Evolutionary conservation across 139 green algal species (phyloP), one percentile per base, ranked within the genome.

Genomic region (Chlamydomonas incerta): DNA sequence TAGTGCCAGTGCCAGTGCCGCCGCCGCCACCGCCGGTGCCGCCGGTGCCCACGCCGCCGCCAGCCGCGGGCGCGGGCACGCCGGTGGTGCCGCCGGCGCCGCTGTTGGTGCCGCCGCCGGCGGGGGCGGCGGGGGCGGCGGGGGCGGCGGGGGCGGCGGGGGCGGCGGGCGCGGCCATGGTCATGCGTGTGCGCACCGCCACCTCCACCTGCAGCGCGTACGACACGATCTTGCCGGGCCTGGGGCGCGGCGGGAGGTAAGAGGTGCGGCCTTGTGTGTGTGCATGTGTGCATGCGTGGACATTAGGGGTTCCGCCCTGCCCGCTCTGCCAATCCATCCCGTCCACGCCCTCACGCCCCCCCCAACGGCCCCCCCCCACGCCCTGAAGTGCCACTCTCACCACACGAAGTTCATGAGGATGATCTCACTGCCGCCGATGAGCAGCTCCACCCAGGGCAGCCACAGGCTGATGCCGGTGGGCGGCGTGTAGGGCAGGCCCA

Each of bases 361-460:
- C 50, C 50, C 50, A 10, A 20, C 14, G 11, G 14, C 50, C 50
- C 50, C 50, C 50, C 50, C 10, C 50, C 50, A n/a, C 50, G 11
- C 50, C 50, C 11, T 57, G 50, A 14, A 20, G 50, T 20, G 50
- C 11, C 60, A n/a, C 23, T 4, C 60, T 29, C 23, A 5, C 60
- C 24, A 29, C 8, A 81, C 37, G 17, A 70, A n/a, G 37, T 82
- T 82, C 58, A 72, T 28, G 35, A 82, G 24, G 28, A 82, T 41
- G 35, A 82, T 26, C 60, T 82, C 75, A 4, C 35, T 72, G 18
- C 75, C 75, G 60, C 75, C 74, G 2, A 81, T 70, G 9, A 81
- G 24, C 10, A 81, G 55, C 74, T 81, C 74, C 34, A 81, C 57
- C 74, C 74, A 81, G 34, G 74, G 74, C 57, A 68, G 74, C 55